phyloP scores from a whole-genome alignment of 2,329 filamentous ascomycete species.

The Juglanconis oblonga region DNA sequence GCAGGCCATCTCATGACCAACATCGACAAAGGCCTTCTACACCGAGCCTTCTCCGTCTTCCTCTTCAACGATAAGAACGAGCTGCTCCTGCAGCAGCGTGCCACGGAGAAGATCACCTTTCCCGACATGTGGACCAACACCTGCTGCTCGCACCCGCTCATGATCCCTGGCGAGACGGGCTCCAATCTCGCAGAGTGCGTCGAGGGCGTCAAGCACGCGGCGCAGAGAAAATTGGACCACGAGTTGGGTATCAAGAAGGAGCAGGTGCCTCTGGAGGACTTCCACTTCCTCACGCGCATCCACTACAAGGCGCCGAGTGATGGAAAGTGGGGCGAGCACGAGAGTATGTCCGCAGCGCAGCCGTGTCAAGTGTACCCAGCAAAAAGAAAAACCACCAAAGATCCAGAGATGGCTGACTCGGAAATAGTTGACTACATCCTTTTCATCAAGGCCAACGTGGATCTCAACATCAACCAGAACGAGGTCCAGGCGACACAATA shows the following conservation, averaged over 20 bases:
- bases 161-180: conserved; percentile 88
- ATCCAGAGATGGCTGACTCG: not conserved
- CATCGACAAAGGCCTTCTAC: conserved; percentile 91
- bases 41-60: conserved; percentile 97
- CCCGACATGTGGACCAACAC: conserved; percentile 99
- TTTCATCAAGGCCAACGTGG: conserved; percentile 93
- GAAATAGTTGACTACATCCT: conserved; percentile 90
- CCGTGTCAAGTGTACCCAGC: not conserved
- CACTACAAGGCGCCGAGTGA: conserved; percentile 98
- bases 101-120: conserved; percentile 97
- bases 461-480: conserved; percentile 78
- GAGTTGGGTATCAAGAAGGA: conserved; percentile 87
- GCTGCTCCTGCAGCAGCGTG: conserved; percentile 91
- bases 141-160: conserved; percentile 95
- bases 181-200: conserved; percentile 76
- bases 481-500: conserved; percentile 85
- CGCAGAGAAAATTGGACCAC: conserved; percentile 89
- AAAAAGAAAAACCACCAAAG: not conserved
- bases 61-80: conserved; percentile 94
- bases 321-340: conserved; percentile 98
- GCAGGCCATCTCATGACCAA: conserved; percentile 97
- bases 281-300: conserved; percentile 92
- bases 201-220: conserved; percentile 84
- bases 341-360: conserved; percentile 63
- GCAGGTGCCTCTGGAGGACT: conserved; percentile 88